Evolutionary conservation across 768 basidiomycete species (phyloP).

Genomic region (Amanita jacksonii): DNA sequence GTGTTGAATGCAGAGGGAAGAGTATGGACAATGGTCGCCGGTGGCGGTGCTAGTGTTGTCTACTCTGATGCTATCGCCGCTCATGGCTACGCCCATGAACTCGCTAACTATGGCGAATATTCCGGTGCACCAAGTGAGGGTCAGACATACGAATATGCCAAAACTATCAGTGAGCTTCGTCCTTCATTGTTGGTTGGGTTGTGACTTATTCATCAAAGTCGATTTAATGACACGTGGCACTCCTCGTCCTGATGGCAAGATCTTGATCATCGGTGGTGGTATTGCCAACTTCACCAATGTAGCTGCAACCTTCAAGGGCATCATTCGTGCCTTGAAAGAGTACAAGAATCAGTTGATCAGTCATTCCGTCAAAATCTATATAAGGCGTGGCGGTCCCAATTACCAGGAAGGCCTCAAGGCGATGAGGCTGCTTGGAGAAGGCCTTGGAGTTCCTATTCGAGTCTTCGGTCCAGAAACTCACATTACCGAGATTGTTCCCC

Average conservation of each 20-base stretch:
- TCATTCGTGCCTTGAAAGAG: slow-evolving; percentile 94
- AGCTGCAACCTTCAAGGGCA: slow-evolving; percentile 98
- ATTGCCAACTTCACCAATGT: slow-evolving; percentile 99
- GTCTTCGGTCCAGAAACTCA: slow-evolving; percentile 98
- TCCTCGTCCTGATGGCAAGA: slow-evolving; percentile 82
- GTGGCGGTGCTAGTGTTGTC: slow-evolving; percentile 73
- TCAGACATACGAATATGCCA: slow-evolving; percentile 99
- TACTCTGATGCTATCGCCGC: slow-evolving; percentile 80
- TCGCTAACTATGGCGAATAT: slow-evolving; percentile 99
- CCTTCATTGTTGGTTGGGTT: not conserved
- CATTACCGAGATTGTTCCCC: slow-evolving; percentile 97
- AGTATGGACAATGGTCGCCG: slow-evolving; percentile 99
- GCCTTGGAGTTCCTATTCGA: slow-evolving; percentile 91
- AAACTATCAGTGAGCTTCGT: slow-evolving; percentile 75
- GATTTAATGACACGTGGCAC: slow-evolving; percentile 91
- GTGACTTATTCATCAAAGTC: slow-evolving; percentile 31
- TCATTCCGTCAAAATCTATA: slow-evolving; percentile 89
- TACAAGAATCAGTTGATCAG: slow-evolving; percentile 78
- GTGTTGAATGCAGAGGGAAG: slow-evolving; percentile 92
- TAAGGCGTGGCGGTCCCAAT: slow-evolving; percentile 97
- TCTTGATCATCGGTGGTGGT: slow-evolving; percentile 99
- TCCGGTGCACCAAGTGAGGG: slow-evolving; percentile 96
- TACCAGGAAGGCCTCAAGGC: slow-evolving; percentile 98
- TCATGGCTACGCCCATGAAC: slow-evolving; percentile 92
- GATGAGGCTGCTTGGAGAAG: slow-evolving; percentile 95